Conservation (phyloP, 2,329 filamentous ascomycete genomes). For the Neofusicoccum ribis region DNA sequence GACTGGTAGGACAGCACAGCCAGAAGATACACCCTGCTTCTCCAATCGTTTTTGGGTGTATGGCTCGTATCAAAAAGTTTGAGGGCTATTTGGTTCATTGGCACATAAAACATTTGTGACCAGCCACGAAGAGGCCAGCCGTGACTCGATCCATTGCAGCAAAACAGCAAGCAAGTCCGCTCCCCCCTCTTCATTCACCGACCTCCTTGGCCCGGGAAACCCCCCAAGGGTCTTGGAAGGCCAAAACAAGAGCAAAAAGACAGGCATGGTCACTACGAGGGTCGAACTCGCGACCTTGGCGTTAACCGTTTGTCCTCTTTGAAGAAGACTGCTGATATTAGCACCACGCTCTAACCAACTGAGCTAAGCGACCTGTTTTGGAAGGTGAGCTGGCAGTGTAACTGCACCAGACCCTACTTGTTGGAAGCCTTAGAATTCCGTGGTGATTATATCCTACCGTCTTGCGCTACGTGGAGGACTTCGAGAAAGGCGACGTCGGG, state of each 20-base stretch:
- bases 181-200: neutral
- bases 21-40: no score
- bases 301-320: neutral
- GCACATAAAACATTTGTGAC: no score
- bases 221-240: neutral
- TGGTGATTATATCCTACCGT: neutral
- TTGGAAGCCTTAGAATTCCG: rapidly evolving
- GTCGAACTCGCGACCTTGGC: conserved; percentile 25
- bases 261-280: conserved; percentile 22
- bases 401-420: neutral
- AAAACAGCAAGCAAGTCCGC: neutral
- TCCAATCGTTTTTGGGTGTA: no score
- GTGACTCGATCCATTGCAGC: no score
- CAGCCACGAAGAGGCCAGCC: no score
- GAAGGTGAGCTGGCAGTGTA: neutral
- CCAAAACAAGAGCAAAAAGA: neutral
- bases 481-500: neutral
- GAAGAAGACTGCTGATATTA: conserved; percentile 18
- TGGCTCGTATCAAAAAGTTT: no score
- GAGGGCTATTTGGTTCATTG: no score
- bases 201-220: neutral
- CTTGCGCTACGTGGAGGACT: neutral
- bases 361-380: conserved; percentile 21
- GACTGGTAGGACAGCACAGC: no score
- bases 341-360: conserved; percentile 25